Evolutionary conservation across 169 alveolate genomes (phyloP).

Genomic region (Besnoitia besnoiti): DNA sequence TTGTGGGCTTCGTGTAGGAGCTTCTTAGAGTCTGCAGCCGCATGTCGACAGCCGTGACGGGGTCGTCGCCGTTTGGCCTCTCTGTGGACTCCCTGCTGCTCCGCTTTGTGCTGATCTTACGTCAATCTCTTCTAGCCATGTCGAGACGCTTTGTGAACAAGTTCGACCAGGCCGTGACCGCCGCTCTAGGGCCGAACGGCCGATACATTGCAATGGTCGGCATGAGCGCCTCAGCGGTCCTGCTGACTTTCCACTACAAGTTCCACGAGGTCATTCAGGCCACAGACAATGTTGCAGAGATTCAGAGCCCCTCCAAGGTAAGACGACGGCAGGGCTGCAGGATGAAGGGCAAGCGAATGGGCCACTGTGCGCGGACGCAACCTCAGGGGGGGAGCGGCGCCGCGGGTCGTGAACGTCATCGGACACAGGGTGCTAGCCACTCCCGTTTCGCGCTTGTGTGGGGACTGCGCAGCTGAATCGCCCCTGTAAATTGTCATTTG

Average conservation of each 20-base stretch:
- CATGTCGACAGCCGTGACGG: slow-evolving; percentile 1
- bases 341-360: no score
- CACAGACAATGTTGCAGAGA: slow-evolving; percentile 61
- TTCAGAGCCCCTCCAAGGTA: slow-evolving; percentile 47
- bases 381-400: no score
- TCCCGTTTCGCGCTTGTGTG: no score
- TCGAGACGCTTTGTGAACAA: slow-evolving; percentile 1
- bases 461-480: no score
- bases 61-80: background rate
- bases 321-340: background rate
- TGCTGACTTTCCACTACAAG: slow-evolving; percentile 35
- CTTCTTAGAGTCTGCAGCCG: background rate
- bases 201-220: slow-evolving; percentile 26
- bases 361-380: no score
- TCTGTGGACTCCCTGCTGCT: background rate
- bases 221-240: slow-evolving; percentile 43
- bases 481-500: no score
- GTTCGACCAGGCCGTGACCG: slow-evolving; percentile 15
- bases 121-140: background rate
- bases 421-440: no score
- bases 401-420: no score
- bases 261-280: slow-evolving; percentile 50
- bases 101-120: background rate
- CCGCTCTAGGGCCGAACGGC: slow-evolving; percentile 34
- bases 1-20: background rate